phyloP scores from a whole-genome alignment of 2,329 filamentous ascomycete genomes.

The Sordariomycetes sp. region DNA sequence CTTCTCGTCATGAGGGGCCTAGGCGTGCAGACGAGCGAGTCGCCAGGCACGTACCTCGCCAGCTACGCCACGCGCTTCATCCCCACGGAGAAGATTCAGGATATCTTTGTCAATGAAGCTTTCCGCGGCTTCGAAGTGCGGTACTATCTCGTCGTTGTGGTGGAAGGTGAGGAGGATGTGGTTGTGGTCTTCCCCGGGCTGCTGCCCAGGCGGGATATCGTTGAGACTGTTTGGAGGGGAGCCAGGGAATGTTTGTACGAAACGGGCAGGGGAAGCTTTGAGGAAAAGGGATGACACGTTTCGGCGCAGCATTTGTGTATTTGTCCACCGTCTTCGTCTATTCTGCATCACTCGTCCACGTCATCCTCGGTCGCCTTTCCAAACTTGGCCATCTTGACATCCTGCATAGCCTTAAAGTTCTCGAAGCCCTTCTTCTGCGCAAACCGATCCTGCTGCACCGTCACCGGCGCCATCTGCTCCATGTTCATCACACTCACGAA shows the following conservation, averaged over 20 bases:
- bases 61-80: slow-evolving; percentile 52
- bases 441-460: slow-evolving; percentile 51
- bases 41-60: slow-evolving; percentile 50
- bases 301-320: not conserved
- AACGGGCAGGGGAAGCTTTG: slow-evolving; percentile 19
- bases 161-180: slow-evolving; percentile 78
- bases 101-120: slow-evolving; percentile 91
- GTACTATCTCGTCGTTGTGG: slow-evolving; percentile 83
- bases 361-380: slow-evolving; percentile 11
- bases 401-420: slow-evolving; percentile 37
- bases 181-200: slow-evolving; percentile 91
- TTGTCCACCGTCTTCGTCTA: slow-evolving; percentile 2
- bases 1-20: slow-evolving; percentile 81
- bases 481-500: slow-evolving; percentile 48
- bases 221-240: slow-evolving; percentile 88
- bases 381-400: slow-evolving; percentile 21
- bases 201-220: slow-evolving; percentile 61
- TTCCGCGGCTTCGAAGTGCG: slow-evolving; percentile 86
- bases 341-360: slow-evolving; percentile 10
- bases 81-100: slow-evolving; percentile 83
- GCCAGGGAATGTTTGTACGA: slow-evolving; percentile 73
- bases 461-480: slow-evolving; percentile 35
- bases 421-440: slow-evolving; percentile 52
- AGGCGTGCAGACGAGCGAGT: slow-evolving; percentile 78
- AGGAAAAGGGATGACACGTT: slow-evolving; percentile 5